A percentile compares a stretch with the other conserved stretches of the same genome.
These are phyloP conservation scores for Thielaviopsis euricoi DNA, from an alignment of 2,329 filamentous ascomycete species.

Conservation along the genomic window DNA sequence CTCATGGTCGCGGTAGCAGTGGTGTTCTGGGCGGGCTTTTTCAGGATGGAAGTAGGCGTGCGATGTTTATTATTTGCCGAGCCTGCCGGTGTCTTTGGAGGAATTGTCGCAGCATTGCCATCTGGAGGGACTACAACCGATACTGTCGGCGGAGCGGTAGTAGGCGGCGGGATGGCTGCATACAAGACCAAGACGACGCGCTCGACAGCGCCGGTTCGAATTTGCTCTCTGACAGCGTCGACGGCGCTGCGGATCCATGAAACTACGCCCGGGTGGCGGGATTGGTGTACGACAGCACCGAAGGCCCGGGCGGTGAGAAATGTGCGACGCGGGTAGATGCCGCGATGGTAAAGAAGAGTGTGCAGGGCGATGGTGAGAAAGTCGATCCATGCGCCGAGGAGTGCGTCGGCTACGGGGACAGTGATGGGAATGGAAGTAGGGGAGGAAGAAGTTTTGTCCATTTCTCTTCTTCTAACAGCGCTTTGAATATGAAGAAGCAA, in stretches of 20 bases:
- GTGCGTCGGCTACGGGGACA: slow-evolving; percentile 29
- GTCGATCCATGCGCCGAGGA: slow-evolving; percentile 55
- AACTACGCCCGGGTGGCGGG: slow-evolving; percentile 71
- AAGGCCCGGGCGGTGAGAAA: slow-evolving; percentile 70
- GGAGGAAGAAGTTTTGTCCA: too few species aligned
- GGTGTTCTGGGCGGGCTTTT: background rate
- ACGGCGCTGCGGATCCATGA: slow-evolving; percentile 73
- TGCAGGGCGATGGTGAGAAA: slow-evolving; percentile 76
- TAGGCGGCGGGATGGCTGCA: slow-evolving; percentile 10
- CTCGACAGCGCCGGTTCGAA: slow-evolving; percentile 38
- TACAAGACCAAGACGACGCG: slow-evolving; percentile 34
- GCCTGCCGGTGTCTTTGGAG: background rate
- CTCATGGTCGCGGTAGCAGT: slow-evolving; percentile 21
- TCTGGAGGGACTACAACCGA: background rate
- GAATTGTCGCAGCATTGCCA: background rate
- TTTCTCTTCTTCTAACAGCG: too few species aligned
- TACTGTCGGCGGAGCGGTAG: slow-evolving; percentile 8
- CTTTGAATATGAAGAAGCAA: too few species aligned
- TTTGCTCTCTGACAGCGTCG: slow-evolving; percentile 50
- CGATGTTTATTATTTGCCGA: slow-evolving; percentile 36
- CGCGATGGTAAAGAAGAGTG: slow-evolving; percentile 69
- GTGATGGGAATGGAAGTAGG: slow-evolving; percentile 21
- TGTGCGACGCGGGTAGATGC: slow-evolving; percentile 59
- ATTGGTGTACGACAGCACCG: slow-evolving; percentile 72
- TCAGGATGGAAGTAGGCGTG: slow-evolving; percentile 25